Conservation (phyloP, 2,329 filamentous ascomycete species). For the Harringtonia lauricola region DNA sequence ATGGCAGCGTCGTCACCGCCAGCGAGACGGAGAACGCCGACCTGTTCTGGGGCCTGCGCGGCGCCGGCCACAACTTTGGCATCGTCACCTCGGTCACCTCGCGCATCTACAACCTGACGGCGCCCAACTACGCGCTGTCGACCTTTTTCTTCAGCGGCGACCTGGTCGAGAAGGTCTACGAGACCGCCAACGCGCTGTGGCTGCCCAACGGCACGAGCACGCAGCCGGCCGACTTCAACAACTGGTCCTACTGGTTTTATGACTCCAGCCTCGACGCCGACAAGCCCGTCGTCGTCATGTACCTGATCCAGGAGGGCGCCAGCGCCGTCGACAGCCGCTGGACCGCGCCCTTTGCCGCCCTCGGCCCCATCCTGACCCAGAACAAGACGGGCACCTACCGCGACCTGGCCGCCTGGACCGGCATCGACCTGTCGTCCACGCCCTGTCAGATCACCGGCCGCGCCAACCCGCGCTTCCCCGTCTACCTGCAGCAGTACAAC, state of each 20-base stretch:
- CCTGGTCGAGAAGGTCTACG: constrained; percentile 32
- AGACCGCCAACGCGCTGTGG: constrained; percentile 28
- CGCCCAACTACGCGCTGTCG: constrained; percentile 25
- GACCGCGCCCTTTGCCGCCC: constrained; percentile 29
- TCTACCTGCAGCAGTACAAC: constrained; percentile 29
- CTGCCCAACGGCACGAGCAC: constrained; percentile 22
- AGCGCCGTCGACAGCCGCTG: constrained; percentile 26
- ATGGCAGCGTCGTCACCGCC: constrained; percentile 28
- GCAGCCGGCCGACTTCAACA: constrained; percentile 31
- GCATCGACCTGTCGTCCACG: constrained; percentile 22
- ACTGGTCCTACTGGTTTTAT: constrained; percentile 38
- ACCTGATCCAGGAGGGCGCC: constrained; percentile 31
- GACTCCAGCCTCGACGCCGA: constrained; percentile 27
- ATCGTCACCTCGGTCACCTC: constrained; percentile 32
- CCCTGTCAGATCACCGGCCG: constrained; percentile 30
- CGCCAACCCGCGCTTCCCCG: constrained; percentile 30
- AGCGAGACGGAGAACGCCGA: constrained; percentile 25
- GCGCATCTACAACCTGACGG: constrained; percentile 31
- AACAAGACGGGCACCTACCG: constrained; percentile 28
- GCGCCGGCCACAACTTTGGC: constrained; percentile 49
- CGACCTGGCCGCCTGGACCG: constrained; percentile 32
- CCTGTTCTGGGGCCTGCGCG: constrained; percentile 44
- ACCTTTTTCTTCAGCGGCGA: constrained; percentile 30
- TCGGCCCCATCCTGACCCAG: constrained; percentile 24
- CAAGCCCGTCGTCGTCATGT: constrained; percentile 27